Base-by-base conservation (phyloP, 2,329 filamentous ascomycete species). In the Aaosphaeria pasadenensis region DNA sequence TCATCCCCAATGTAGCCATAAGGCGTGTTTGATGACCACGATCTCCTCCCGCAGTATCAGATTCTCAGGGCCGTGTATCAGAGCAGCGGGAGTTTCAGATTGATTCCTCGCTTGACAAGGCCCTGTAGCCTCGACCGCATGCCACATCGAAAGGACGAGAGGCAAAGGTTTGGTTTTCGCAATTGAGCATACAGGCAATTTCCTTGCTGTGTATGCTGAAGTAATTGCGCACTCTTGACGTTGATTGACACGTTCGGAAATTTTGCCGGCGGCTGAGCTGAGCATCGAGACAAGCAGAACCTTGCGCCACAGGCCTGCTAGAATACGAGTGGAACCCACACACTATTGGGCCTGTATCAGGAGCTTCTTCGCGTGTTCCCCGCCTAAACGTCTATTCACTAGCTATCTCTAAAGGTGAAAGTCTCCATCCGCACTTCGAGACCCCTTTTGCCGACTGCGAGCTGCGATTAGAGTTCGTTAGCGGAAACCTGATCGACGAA, bases 31-130 rank as follows among this genome's bases (percentile, higher is more conserved):
- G 55, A 60, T 56, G 56, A 36, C 52, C 58, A 52, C 50, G 62
- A 64, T 69, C 63, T 58, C 48, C 63, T 59, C 56, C 57, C 54
- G 54, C 50, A 59, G 64, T 62, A 52, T 67, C 63, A 67, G 63
- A 66, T 57, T 55, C 51, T 30, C 48, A 36, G 50, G 52, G 43
- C 52, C 49, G 50, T 60, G 66, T 70, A 59, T 67, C 65, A 69
- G 58, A 56, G 32, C 54, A 46, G 51, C 62, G 57, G 57, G 48
- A 63, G 66, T 70, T 69, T 68, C 66, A 67, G 48, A 53, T 63
- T 52, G 42, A 61, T 57, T 58, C 50, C 57, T 57, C 55, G 57
- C 55, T 56, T 57, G 54, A 50, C 56, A 43, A 51, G 49, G 50
- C 30, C 46, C 51, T 49, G 55, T 46, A 47, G 49, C 31, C 41